Evolutionary conservation across 192 early-diverging fungal species (phyloP).

Genomic region (Coemansia interrupta): DNA sequence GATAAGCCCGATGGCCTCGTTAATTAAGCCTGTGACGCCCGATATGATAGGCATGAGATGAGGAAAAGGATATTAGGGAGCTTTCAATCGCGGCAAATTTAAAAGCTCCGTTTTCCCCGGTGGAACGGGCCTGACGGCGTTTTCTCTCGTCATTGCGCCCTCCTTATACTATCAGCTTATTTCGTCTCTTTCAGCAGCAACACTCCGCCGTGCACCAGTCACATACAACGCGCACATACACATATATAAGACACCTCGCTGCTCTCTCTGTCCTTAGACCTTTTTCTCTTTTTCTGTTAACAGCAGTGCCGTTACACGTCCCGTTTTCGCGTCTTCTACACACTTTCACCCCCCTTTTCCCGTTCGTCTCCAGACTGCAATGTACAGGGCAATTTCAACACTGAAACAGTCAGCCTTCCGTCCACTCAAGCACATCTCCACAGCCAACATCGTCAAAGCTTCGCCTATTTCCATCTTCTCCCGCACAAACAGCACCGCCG

Average conservation of each 20-base stretch:
- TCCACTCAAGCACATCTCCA: constrained; percentile 21
- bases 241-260: neutral
- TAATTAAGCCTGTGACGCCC: too few relatives aligned
- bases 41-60: neutral
- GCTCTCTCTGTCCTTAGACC: neutral
- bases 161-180: neutral
- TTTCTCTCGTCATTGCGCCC: too few relatives aligned
- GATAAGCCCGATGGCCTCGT: too few relatives aligned
- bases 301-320: neutral
- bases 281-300: neutral
- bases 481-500: constrained; percentile 13
- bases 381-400: constrained; percentile 46
- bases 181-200: neutral
- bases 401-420: constrained; percentile 39
- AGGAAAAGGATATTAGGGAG: neutral
- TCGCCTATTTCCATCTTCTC: constrained; percentile 9
- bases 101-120: constrained; percentile 28
- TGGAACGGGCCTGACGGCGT: neutral
- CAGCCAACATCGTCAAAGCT: constrained; percentile 28
- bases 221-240: neutral
- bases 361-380: constrained; percentile 16
- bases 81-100: constrained; percentile 22
- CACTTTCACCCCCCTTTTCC: neutral
- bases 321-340: neutral
- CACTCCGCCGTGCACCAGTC: neutral